phyloP scores from a whole-genome alignment of 768 basidiomycete genomes.

The Leccinum rimulosum region DNA sequence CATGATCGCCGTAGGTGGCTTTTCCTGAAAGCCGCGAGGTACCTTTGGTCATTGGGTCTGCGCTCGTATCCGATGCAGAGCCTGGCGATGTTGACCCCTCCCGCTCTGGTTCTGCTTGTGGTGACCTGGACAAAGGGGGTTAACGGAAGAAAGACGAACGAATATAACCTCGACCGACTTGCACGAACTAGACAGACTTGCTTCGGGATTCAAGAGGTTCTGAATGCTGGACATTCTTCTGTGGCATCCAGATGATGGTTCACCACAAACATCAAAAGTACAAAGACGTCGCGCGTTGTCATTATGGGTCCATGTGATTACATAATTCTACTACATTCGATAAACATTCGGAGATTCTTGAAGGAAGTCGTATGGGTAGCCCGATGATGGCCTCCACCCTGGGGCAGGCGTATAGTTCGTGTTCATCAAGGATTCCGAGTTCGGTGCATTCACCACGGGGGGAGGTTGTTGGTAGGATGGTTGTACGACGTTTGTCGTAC shows the following conservation, averaged over 20 bases:
- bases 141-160: slow-evolving; percentile 8
- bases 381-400: slow-evolving; percentile 22
- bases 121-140: slow-evolving; percentile 31
- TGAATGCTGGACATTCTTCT: slow-evolving; percentile 52
- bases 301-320: slow-evolving; percentile 36
- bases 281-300: slow-evolving; percentile 12
- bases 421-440: slow-evolving; percentile 9
- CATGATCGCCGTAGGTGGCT: slow-evolving; percentile 43
- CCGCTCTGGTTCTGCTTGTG: slow-evolving; percentile 25
- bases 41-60: slow-evolving; percentile 25
- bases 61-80: slow-evolving; percentile 33
- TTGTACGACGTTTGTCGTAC: slow-evolving; percentile 22
- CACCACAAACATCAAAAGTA: slow-evolving; percentile 7
- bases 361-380: slow-evolving; percentile 22
- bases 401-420: slow-evolving; percentile 16
- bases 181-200: slow-evolving; percentile 35
- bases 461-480: slow-evolving; percentile 17
- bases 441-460: slow-evolving; percentile 1
- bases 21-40: slow-evolving; percentile 22
- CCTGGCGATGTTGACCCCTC: slow-evolving; percentile 33
- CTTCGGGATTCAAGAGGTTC: slow-evolving; percentile 57
- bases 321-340: slow-evolving; percentile 25
- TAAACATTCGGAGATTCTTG: slow-evolving; percentile 18
- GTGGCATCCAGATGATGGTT: slow-evolving; percentile 22
- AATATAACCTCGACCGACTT: slow-evolving; percentile 37